A percentile compares a stretch with the other conserved stretches of the same genome.
Evolutionary conservation across 208 protist species (phyloP).

Genomic region (Jaenimonas drosophilae): DNA sequence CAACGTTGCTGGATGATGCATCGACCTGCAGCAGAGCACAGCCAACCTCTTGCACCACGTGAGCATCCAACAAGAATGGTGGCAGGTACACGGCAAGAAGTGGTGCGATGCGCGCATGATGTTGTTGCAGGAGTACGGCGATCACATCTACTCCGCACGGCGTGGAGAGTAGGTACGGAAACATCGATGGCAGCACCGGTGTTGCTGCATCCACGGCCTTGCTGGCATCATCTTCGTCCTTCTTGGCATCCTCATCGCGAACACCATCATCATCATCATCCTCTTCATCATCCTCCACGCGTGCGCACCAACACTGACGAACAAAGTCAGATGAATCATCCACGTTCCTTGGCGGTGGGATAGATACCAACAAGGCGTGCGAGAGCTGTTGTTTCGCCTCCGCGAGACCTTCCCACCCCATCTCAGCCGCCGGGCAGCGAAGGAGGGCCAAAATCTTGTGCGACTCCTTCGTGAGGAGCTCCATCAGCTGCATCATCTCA

Average conservation of each 20-base stretch:
- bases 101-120: constrained; percentile 14
- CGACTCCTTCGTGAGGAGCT: too few species aligned
- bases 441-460: too few species aligned
- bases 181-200: constrained; percentile 33
- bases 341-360: not conserved
- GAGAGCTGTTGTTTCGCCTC: not conserved
- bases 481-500: too few species aligned
- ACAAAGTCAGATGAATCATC: constrained; percentile 8
- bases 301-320: constrained; percentile 5
- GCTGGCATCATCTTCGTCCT: constrained; percentile 2
- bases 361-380: not conserved
- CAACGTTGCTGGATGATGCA: constrained; percentile 12
- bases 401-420: not conserved
- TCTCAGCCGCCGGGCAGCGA: not conserved
- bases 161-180: constrained; percentile 56
- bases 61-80: constrained; percentile 41
- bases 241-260: not conserved
- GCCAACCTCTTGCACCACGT: constrained; percentile 21
- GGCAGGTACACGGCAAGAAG: constrained; percentile 42
- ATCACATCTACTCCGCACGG: constrained; percentile 20
- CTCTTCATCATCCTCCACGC: constrained; percentile 3
- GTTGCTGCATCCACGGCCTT: not conserved
- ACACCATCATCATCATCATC: not conserved
- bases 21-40: constrained; percentile 19
- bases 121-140: constrained; percentile 19